These are phyloP conservation scores for Scutellaria baicalensis DNA, from an alignment of 257 asterid species.

Conservation along the genomic window DNA sequence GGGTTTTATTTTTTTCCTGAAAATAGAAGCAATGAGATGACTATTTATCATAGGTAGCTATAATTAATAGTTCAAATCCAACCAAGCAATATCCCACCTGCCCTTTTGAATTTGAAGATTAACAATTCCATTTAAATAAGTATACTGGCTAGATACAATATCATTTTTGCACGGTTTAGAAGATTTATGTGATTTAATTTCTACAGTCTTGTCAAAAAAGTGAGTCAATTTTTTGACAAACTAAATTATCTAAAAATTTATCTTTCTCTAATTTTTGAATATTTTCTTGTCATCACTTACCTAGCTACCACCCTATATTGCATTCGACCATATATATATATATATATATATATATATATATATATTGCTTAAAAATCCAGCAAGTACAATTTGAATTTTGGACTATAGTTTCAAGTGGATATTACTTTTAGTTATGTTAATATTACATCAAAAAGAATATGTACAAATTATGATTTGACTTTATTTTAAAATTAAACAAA, in stretches of 20 bases:
- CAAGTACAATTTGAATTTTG: background rate
- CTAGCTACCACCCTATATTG: background rate
- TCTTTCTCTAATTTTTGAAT: background rate
- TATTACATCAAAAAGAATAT: too few relatives aligned
- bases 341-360: too few relatives aligned
- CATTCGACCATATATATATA: background rate
- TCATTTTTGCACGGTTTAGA: background rate
- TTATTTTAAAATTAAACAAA: too few relatives aligned
- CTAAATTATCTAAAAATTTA: background rate
- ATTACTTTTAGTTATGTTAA: background rate
- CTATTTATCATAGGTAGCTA: background rate
- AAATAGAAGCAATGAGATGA: background rate
- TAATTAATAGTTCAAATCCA: background rate
- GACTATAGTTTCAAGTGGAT: background rate
- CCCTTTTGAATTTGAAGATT: slow-evolving; percentile 17
- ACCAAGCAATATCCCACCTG: slow-evolving; percentile 29
- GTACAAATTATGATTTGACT: too few relatives aligned
- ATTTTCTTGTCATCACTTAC: background rate
- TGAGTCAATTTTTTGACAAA: background rate
- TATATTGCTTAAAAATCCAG: background rate
- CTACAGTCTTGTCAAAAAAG: background rate
- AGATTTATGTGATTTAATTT: background rate
- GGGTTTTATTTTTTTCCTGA: background rate
- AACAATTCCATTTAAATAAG: slow-evolving; percentile 18
- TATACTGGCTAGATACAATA: background rate